These are phyloP conservation scores for Mycena polygramma DNA, from an alignment of 768 basidiomycete genomes.

Conservation along the genomic window DNA sequence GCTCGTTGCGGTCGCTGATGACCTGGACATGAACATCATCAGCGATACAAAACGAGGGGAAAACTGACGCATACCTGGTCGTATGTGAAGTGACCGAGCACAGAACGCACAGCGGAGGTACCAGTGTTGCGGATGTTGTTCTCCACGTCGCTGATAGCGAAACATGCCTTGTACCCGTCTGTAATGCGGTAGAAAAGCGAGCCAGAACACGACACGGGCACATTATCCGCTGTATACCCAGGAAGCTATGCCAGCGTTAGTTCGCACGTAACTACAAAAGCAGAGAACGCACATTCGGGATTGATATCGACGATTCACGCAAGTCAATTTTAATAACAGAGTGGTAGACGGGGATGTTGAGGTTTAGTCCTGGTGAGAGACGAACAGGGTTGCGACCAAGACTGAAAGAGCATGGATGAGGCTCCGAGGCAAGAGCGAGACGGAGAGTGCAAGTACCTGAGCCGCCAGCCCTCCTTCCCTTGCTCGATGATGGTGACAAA, in stretches of 20 bases:
- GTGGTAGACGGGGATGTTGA: slow-evolving; percentile 62
- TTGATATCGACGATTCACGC: slow-evolving; percentile 60
- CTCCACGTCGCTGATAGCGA: slow-evolving; percentile 62
- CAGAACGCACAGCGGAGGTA: slow-evolving; percentile 67
- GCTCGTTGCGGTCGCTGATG: slow-evolving; percentile 66
- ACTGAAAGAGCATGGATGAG: slow-evolving; percentile 39
- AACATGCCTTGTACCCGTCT: slow-evolving; percentile 68
- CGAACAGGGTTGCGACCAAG: slow-evolving; percentile 60
- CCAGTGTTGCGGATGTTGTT: slow-evolving; percentile 66
- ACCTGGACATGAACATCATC: slow-evolving; percentile 47
- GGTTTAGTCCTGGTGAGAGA: slow-evolving; percentile 60
- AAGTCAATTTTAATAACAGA: slow-evolving; percentile 60
- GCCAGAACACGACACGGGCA: slow-evolving; percentile 66
- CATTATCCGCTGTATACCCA: slow-evolving; percentile 54
- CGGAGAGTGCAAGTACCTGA: slow-evolving; percentile 48
- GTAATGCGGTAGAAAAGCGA: slow-evolving; percentile 67
- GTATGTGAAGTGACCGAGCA: slow-evolving; percentile 64
- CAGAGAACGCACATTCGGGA: slow-evolving; percentile 53
- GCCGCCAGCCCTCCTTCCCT: slow-evolving; percentile 66
- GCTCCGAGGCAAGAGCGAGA: neutral
- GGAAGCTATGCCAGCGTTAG: slow-evolving; percentile 41
- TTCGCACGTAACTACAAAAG: neutral
- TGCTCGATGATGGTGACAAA: slow-evolving; percentile 66
- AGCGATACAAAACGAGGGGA: neutral
- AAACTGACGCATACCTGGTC: slow-evolving; percentile 51